Evolutionary conservation across 129 eudicot species (phyloP).

Genomic region (Chrysanthemum makinoi): DNA sequence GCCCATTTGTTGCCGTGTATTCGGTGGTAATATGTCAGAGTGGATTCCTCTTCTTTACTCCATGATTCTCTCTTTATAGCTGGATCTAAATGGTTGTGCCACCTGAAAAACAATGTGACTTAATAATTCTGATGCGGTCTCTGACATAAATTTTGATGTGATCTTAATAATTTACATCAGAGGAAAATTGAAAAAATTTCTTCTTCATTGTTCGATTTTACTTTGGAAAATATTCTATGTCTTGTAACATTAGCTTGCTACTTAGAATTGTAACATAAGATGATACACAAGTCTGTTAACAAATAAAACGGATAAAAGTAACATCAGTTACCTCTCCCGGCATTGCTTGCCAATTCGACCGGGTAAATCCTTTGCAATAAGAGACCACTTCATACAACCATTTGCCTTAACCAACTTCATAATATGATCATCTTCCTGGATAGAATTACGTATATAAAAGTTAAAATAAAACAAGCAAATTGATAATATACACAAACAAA

Average conservation of each 20-base stretch:
- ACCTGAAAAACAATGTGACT: slow-evolving; percentile 35
- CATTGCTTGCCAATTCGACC: slow-evolving; percentile 83
- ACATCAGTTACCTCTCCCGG: slow-evolving; percentile 56
- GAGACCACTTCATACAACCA: slow-evolving; percentile 63
- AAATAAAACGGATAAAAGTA: neutral
- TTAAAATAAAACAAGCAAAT: neutral
- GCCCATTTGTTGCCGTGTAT: slow-evolving; percentile 71
- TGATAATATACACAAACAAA: neutral
- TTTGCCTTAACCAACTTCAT: slow-evolving; percentile 37
- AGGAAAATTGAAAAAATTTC: neutral
- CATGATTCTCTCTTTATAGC: slow-evolving; percentile 58
- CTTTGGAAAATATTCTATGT: too few relatives aligned
- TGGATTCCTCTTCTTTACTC: slow-evolving; percentile 56
- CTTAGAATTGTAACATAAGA: neutral
- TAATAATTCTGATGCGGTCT: neutral
- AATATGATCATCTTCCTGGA: slow-evolving; percentile 62
- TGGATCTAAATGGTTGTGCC: slow-evolving; percentile 71
- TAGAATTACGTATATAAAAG: slow-evolving; percentile 9
- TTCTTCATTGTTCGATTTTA: too few relatives aligned
- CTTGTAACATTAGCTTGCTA: neutral
- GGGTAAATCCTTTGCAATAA: slow-evolving; percentile 52
- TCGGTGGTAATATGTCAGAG: slow-evolving; percentile 42
- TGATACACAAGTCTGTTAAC: neutral
- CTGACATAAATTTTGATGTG: neutral
- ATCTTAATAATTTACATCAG: neutral